Percentiles rank a stretch among this genome's conserved stretches.
Conservation (phyloP, 768 basidiomycete genomes). For the Mycena maculata region DNA sequence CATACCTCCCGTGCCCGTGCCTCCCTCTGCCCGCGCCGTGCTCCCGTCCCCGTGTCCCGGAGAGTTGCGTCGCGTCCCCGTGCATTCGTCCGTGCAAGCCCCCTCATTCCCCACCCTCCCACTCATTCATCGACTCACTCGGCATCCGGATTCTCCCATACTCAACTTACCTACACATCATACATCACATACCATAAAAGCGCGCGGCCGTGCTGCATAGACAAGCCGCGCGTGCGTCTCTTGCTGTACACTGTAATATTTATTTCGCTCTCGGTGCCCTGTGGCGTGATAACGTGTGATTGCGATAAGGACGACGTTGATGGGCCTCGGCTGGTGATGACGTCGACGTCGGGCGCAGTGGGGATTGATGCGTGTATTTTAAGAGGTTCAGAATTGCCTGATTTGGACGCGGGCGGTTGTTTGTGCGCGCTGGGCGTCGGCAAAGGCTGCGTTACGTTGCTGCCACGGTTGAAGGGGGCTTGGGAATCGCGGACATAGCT, state of each 20-base stretch:
- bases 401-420: conserved; percentile 19
- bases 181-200: conserved; percentile 1
- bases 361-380: background rate
- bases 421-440: background rate
- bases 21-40: background rate
- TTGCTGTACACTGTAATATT: conserved; percentile 15
- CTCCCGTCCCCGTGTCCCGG: background rate
- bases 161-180: conserved; percentile 9
- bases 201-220: background rate
- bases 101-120: background rate
- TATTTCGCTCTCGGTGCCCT: background rate
- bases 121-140: conserved; percentile 11
- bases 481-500: no score
- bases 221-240: background rate
- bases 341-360: no score
- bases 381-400: conserved; percentile 2
- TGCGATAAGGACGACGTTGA: no score
- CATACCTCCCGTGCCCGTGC: background rate
- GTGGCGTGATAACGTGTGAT: background rate
- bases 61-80: background rate
- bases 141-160: background rate
- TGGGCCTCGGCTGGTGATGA: no score
- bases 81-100: conserved; percentile 1
- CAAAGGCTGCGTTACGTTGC: background rate
- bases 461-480: no score